Evolutionary conservation across 2,329 filamentous ascomycete genomes (phyloP).

Genomic region (Teratosphaeria pseudoeucalypti): DNA sequence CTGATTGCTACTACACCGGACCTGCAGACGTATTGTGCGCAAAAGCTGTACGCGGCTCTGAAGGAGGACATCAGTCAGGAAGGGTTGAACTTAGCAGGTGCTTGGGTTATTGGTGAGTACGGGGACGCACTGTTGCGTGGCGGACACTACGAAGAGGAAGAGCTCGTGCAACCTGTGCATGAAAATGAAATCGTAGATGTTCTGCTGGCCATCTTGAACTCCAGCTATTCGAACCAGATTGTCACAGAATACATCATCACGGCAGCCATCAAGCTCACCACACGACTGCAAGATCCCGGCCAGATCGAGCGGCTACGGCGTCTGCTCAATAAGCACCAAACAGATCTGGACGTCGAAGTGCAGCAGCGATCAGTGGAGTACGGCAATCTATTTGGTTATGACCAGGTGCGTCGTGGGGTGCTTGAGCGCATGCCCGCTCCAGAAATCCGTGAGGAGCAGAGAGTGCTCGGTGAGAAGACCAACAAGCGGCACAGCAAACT

Average conservation of each 20-base stretch:
- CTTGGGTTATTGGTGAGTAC: constrained; percentile 97
- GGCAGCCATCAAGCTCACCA: constrained; percentile 87
- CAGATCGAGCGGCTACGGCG: constrained; percentile 79
- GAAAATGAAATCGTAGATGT: constrained; percentile 86
- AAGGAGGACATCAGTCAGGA: constrained; percentile 98
- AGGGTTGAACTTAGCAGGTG: constrained; percentile 80
- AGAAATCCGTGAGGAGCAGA: constrained; percentile 90
- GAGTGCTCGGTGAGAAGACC: constrained; percentile 73
- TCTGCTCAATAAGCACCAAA: constrained; percentile 65
- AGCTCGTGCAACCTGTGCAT: constrained; percentile 70
- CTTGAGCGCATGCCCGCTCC: constrained; percentile 96
- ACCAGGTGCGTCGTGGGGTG: constrained; percentile 78
- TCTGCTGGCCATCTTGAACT: constrained; percentile 86
- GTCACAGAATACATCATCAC: constrained; percentile 95
- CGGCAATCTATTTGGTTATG: constrained; percentile 82
- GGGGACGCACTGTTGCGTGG: constrained; percentile 81
- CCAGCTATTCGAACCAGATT: constrained; percentile 83
- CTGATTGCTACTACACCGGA: constrained; percentile 91
- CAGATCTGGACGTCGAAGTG: constrained; percentile 86
- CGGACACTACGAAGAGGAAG: constrained; percentile 88
- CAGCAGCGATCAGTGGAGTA: constrained; percentile 96
- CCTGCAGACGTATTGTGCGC: constrained; percentile 89
- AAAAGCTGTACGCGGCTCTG: constrained; percentile 81
- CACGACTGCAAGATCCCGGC: constrained; percentile 68
- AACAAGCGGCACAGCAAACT: constrained; percentile 40